Evolutionary conservation across 805 yeast genomes (phyloP).

Genomic region (Ogataea haglerorum): DNA sequence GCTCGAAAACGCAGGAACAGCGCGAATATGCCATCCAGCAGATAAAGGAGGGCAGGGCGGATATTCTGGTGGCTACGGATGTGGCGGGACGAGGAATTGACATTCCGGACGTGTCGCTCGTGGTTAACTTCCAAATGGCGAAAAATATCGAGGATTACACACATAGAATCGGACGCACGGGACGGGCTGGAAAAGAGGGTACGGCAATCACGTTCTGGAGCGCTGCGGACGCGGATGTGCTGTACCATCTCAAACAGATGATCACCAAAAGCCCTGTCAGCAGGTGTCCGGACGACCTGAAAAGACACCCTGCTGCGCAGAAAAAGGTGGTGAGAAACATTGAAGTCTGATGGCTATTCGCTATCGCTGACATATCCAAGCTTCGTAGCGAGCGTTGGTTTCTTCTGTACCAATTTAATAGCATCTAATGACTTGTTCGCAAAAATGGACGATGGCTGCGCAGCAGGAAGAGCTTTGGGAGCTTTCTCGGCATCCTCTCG

Average conservation of each 20-base stretch:
- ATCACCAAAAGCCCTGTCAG: conserved; percentile 39
- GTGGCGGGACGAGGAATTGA: conserved; percentile 96
- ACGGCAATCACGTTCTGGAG: conserved; percentile 70
- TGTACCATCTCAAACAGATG: conserved; percentile 49
- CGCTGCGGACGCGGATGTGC: conserved; percentile 49
- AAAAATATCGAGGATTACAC: conserved; percentile 76
- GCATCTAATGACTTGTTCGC: conserved; percentile 9
- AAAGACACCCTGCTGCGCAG: conserved; percentile 21
- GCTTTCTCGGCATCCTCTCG: background rate
- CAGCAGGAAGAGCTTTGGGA: background rate
- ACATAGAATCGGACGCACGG: conserved; percentile 95
- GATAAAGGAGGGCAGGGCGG: conserved; percentile 52
- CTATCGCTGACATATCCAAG: conserved; percentile 15
- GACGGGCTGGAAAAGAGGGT: conserved; percentile 87
- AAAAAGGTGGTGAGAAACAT: conserved; percentile 14
- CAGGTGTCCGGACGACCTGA: conserved; percentile 40
- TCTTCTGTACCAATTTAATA: conserved; percentile 6
- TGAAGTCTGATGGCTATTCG: conserved; percentile 11
- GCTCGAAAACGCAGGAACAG: conserved; percentile 79
- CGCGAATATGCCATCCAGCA: conserved; percentile 73
- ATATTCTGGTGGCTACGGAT: conserved; percentile 83
- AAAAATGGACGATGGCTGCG: conserved; percentile 4
- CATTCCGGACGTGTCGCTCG: conserved; percentile 80
- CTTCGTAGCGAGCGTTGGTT: conserved; percentile 3
- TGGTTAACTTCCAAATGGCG: conserved; percentile 83